A percentile compares a stretch with the other conserved stretches of the same genome.
Evolutionary conservation across 176 grass and related monocot genomes (phyloP).

Genomic region (Areca catechu): DNA sequence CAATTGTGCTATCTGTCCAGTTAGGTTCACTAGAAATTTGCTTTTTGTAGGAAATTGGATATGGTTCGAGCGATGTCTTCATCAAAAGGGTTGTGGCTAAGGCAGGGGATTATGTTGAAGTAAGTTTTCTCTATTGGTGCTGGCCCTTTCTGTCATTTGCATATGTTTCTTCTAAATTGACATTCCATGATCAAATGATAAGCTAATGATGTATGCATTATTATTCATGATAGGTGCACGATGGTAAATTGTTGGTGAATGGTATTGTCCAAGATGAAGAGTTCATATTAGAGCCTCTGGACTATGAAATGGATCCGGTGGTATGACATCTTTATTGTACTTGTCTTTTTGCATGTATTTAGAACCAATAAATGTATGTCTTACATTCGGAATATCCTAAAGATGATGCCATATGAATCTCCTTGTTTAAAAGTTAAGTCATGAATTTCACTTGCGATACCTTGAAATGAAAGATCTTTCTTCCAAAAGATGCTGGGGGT

Average conservation of each 20-base stretch:
- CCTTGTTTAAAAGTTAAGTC: too few species aligned
- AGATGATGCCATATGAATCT: too few species aligned
- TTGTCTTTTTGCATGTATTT: too few species aligned
- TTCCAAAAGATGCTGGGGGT: too few species aligned
- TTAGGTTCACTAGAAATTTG: neutral
- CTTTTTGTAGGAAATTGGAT: neutral
- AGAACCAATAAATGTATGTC: too few species aligned
- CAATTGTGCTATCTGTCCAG: too few species aligned
- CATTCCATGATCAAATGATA: neutral
- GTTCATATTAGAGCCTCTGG: slow-evolving; percentile 1
- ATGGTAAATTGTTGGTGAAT: slow-evolving; percentile 8
- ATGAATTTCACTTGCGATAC: too few species aligned
- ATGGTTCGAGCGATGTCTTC: neutral
- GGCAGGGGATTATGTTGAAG: slow-evolving; percentile 25
- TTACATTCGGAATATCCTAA: too few species aligned
- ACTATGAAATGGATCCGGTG: slow-evolving; percentile 3
- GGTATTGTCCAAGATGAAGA: slow-evolving; percentile 10
- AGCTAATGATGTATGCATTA: neutral
- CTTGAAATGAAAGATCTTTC: too few species aligned
- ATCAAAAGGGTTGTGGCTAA: slow-evolving; percentile 13
- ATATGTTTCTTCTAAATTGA: slow-evolving; percentile 8
- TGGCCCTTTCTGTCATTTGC: slow-evolving; percentile 10
- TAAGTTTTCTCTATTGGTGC: slow-evolving; percentile 24
- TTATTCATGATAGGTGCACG: slow-evolving; percentile 35
- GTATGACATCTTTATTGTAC: neutral